These are phyloP conservation scores for Backusella mclennaniae DNA, from an alignment of 192 early-diverging fungal genomes.

Conservation along the genomic window DNA sequence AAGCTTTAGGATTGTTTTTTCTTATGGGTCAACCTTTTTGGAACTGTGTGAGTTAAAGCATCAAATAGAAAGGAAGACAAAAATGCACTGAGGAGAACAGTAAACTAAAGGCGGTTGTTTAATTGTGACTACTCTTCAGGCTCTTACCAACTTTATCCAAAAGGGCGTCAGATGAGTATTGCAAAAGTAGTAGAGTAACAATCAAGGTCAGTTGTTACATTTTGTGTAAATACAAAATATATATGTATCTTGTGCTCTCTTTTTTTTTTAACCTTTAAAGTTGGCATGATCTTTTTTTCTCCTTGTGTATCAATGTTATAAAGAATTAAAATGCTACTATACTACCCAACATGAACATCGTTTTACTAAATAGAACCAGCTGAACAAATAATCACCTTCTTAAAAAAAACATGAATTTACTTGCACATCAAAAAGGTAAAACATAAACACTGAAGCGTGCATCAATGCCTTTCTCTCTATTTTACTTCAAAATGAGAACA, in stretches of 20 bases:
- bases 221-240: slow-evolving; percentile 1
- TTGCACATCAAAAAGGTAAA: background rate
- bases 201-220: slow-evolving; percentile 1
- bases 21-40: background rate
- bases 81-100: background rate
- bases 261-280: background rate
- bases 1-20: background rate
- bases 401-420: background rate
- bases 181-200: slow-evolving; percentile 5
- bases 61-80: background rate
- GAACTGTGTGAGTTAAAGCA: slow-evolving; percentile 1
- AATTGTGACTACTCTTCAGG: background rate
- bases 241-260: slow-evolving; percentile 1
- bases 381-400: background rate
- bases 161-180: background rate
- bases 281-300: slow-evolving; percentile 3
- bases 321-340: background rate
- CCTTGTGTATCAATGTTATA: background rate
- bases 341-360: background rate
- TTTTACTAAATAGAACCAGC: background rate
- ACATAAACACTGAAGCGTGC: background rate
- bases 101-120: background rate
- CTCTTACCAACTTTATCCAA: slow-evolving; percentile 8
- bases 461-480: background rate
- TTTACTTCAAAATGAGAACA: background rate